Evolutionary conservation across 1,284 basidiomycete species (phyloP).

Genomic region (Melampsora americana): DNA sequence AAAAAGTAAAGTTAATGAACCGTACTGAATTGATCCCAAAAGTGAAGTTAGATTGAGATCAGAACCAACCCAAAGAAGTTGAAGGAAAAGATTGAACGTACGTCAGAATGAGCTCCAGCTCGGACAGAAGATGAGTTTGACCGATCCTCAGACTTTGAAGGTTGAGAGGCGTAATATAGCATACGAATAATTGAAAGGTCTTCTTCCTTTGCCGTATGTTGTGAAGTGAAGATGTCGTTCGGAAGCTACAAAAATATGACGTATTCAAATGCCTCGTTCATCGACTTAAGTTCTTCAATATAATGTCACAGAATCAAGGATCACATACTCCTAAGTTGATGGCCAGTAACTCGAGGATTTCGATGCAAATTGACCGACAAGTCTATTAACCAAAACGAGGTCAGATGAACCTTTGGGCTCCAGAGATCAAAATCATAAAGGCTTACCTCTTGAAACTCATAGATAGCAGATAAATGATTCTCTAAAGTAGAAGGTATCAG

Average conservation of each 20-base stretch:
- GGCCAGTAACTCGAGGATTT: slow-evolving; percentile 3
- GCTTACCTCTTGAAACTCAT: slow-evolving; percentile 12
- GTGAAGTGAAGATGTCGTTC: neutral
- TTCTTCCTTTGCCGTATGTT: neutral
- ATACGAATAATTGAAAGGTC: slow-evolving; percentile 1
- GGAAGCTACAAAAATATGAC: neutral
- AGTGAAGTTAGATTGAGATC: neutral
- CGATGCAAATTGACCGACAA: slow-evolving; percentile 1
- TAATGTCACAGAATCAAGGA: neutral
- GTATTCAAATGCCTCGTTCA: no score
- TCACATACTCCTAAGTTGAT: neutral
- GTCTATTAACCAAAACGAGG: neutral
- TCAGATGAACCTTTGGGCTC: neutral
- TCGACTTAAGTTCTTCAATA: no score
- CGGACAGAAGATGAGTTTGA: neutral
- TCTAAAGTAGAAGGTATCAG: neutral
- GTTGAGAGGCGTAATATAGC: slow-evolving; percentile 6
- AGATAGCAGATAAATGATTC: neutral
- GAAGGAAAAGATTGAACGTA: neutral
- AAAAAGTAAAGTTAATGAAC: slow-evolving; percentile 5
- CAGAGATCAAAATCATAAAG: no score
- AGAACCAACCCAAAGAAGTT: neutral
- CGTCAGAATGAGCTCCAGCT: slow-evolving; percentile 7
- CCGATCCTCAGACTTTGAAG: neutral
- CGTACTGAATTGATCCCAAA: neutral